Base-by-base conservation (phyloP, 2,329 filamentous ascomycete species). In the Trichophyton rubrum region DNA sequence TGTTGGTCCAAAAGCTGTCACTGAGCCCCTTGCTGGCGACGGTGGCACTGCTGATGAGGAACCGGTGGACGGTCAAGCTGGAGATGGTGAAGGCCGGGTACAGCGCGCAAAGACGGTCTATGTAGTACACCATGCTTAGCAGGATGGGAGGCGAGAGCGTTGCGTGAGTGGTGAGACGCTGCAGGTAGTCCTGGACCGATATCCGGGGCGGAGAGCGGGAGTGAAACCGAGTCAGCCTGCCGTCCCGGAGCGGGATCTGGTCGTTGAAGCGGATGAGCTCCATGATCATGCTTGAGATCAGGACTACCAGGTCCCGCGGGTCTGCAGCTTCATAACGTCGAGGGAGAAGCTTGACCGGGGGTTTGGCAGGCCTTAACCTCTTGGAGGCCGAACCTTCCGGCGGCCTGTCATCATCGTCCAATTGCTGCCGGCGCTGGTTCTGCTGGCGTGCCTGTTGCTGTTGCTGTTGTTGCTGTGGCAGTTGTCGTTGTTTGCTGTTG, bases 51-150 rank as follows among this genome's bases (percentile, higher is more conserved):
- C 92, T 93, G 66, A 99, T 99, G 8, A 99, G 82, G 70, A 97
- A 99, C 7, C 93, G 90, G 76, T 99, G 93, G 2, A 99, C 92
- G 0, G 93, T 99, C 20, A 99, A 80, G 55, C 90, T 96, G 71
- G 91, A 96, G 67, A 99, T 95, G 30, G 91, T 96, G 73, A 99
- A 99, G 55, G 92, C 88, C 2, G 89, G 88, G 71, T 96, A 99
- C 62, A 95, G 79, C 9, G 89, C 86, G 74, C 92, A 99, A 22
- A 99, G 81, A 35, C 90, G 86, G 75, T 99, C 93, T 68, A 99
- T 97, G 70, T 97, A 99, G 71, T 95, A 99, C 61, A 99, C 93
- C 90, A 99, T 97, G 67, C 91, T 93, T 40, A 99, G 83, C n/a
- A 99, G 80, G 58, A 99, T 87, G 0, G 93, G 92, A 11, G 93